Evolutionary conservation across 805 yeast species (phyloP).

Genomic region (Suhomyces prunicola): DNA sequence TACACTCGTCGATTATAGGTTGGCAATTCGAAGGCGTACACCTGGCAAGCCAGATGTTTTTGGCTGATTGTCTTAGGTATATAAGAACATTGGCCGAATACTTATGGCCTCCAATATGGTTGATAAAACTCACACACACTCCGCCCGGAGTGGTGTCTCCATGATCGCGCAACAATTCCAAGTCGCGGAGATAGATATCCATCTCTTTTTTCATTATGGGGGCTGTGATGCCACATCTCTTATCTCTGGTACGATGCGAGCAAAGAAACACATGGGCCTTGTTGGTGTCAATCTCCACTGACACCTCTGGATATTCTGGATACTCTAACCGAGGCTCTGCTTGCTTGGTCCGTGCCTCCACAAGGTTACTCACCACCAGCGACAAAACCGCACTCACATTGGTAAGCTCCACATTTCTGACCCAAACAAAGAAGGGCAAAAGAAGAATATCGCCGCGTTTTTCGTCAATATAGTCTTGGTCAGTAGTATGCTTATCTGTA

Average conservation of each 20-base stretch:
- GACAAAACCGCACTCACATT: constrained; percentile 45
- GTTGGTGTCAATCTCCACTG: constrained; percentile 29
- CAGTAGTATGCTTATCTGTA: constrained; percentile 39
- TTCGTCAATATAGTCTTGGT: constrained; percentile 40
- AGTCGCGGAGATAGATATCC: constrained; percentile 66
- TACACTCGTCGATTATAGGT: constrained; percentile 72
- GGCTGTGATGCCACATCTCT: constrained; percentile 90
- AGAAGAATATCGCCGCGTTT: constrained; percentile 58
- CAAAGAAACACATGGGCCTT: constrained; percentile 67
- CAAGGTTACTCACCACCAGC: constrained; percentile 41
- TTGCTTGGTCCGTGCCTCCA: constrained; percentile 17
- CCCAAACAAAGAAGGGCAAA: constrained; percentile 74
- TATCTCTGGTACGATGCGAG: constrained; percentile 89
- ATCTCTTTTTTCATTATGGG: constrained; percentile 82
- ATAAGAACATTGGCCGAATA: constrained; percentile 86
- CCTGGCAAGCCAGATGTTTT: constrained; percentile 84
- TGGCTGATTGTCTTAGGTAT: constrained; percentile 62
- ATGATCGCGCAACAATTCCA: constrained; percentile 69
- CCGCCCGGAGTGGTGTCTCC: constrained; percentile 78
- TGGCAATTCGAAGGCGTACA: constrained; percentile 74
- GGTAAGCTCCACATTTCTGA: constrained; percentile 44
- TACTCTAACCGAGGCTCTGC: constrained; percentile 7
- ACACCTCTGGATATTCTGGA: constrained; percentile 23
- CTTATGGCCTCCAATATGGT: constrained; percentile 96
- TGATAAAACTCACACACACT: constrained; percentile 63